Conservation (phyloP, 106 monocot species). For the Amphibolis antarctica region DNA sequence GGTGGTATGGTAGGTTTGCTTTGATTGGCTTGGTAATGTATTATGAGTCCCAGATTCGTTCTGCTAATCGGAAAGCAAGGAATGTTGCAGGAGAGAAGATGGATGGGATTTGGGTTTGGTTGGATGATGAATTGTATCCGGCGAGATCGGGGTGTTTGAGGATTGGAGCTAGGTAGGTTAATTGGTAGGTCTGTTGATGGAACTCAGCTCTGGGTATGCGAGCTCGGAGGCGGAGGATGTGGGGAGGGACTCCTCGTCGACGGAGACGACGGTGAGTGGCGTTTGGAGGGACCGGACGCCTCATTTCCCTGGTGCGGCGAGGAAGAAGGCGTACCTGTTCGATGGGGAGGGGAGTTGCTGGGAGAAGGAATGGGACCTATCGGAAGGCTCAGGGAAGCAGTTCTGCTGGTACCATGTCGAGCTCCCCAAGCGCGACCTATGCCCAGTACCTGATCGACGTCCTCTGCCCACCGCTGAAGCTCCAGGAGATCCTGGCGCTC, state of each 20-base stretch:
- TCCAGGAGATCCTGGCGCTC: conserved; percentile 85
- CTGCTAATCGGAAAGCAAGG: neutral
- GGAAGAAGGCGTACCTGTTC: conserved; percentile 36
- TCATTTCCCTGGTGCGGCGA: conserved; percentile 13
- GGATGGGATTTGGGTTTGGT: neutral
- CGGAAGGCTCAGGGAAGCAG: conserved; percentile 12
- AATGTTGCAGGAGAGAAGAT: neutral
- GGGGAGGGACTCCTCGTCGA: conserved; percentile 8
- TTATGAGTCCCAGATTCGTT: neutral
- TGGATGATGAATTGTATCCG: too few species aligned
- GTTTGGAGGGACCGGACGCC: neutral
- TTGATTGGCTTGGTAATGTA: neutral
- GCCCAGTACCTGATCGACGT: conserved; percentile 67
- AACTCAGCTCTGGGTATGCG: conserved; percentile 1
- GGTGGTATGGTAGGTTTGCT: neutral
- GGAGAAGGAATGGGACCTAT: conserved; percentile 36
- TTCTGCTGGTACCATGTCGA: conserved; percentile 92
- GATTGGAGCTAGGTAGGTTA: too few species aligned
- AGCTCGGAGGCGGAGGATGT: conserved; percentile 7
- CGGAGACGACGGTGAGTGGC: neutral
- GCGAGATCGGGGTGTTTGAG: too few species aligned
- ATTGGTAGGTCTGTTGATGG: neutral
- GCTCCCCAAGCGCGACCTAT: conserved; percentile 55
- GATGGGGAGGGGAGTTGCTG: conserved; percentile 37
- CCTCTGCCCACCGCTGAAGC: conserved; percentile 83